phyloP scores from a whole-genome alignment of 1,284 basidiomycete genomes.

The Mycosarcoma mackinlayi region DNA sequence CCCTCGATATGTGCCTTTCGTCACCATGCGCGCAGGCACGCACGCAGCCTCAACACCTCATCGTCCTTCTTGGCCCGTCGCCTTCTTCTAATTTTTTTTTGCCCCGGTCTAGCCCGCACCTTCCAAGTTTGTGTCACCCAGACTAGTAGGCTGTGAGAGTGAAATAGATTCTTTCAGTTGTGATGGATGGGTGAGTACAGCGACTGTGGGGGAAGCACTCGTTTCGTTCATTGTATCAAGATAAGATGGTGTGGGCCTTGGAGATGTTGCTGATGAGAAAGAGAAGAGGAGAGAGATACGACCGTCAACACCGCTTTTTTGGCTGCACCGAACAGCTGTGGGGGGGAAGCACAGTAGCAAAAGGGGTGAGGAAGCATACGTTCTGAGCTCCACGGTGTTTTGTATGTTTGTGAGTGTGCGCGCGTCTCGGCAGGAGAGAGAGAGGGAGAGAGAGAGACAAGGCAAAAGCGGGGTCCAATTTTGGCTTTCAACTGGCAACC shows the following conservation, averaged over 20 bases:
- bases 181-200: no score
- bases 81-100: constrained; percentile 7
- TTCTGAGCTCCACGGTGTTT: no score
- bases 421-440: neutral
- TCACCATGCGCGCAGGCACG: constrained; percentile 1
- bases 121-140: no score
- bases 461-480: neutral
- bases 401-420: neutral
- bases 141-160: no score
- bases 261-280: no score
- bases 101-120: constrained; percentile 25
- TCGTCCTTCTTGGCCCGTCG: neutral
- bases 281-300: neutral
- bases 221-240: no score
- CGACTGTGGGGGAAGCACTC: no score
- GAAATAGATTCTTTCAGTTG: no score
- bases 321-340: constrained; percentile 1
- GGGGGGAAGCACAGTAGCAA: neutral
- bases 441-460: neutral
- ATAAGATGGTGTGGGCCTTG: no score
- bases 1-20: constrained; percentile 8
- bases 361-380: no score
- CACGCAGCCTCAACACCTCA: neutral
- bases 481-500: neutral
- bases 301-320: constrained; percentile 27